Conservation (phyloP, 345 rosid genomes). For the Angophora floribunda region DNA sequence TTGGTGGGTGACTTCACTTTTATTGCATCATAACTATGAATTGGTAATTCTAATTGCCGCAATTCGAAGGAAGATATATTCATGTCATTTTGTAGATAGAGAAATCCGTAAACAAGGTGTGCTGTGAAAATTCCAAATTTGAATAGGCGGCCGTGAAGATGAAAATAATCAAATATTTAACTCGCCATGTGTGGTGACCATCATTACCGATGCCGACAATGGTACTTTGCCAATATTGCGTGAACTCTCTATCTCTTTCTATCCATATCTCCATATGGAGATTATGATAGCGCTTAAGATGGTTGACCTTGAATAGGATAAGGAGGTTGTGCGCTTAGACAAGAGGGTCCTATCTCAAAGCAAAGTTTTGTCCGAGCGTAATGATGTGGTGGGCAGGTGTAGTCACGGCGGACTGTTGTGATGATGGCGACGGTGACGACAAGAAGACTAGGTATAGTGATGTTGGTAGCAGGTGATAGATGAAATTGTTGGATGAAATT, state of each 20-base stretch:
- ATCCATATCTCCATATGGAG: not conserved
- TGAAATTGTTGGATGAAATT: rapidly evolving
- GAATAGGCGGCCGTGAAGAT: rapidly evolving
- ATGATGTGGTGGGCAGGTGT: not conserved
- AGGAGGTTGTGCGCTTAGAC: no score
- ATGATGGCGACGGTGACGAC: rapidly evolving
- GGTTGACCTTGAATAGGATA: not conserved
- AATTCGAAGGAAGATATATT: not conserved
- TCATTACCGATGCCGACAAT: rapidly evolving
- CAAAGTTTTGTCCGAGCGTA: not conserved
- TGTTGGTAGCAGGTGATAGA: rapidly evolving
- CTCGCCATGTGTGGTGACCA: rapidly evolving
- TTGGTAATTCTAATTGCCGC: not conserved
- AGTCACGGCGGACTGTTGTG: rapidly evolving
- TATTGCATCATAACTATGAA: not conserved
- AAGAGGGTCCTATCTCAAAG: rapidly evolving
- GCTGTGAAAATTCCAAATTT: not conserved
- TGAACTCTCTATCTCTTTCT: not conserved
- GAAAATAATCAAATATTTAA: not conserved
- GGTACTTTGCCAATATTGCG: rapidly evolving
- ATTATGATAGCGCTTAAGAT: rapidly evolving
- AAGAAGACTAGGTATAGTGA: rapidly evolving
- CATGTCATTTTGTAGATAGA: not conserved
- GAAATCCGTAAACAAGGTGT: not conserved
- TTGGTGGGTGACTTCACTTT: not conserved